Conservation (phyloP, 2,329 filamentous ascomycete genomes). For the Colletotrichum endophyticum region DNA sequence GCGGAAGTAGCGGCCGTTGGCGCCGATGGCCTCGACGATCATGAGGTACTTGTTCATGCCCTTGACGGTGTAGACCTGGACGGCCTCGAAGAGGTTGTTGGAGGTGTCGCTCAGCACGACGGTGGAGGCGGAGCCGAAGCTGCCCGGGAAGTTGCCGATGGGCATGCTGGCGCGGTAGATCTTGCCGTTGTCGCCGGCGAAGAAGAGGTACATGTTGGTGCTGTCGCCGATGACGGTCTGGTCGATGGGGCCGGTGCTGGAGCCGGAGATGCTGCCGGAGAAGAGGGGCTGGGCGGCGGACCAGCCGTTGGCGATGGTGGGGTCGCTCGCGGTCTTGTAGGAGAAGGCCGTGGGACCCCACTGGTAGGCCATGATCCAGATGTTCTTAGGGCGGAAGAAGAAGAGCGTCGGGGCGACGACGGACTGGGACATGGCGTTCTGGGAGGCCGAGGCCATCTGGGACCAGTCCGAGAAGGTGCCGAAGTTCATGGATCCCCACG, state of each 20-base stretch:
- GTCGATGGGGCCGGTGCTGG: slow-evolving; percentile 62
- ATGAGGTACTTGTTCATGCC: slow-evolving; percentile 66
- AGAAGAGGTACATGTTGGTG: slow-evolving; percentile 70
- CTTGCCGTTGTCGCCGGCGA: slow-evolving; percentile 69
- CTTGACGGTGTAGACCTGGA: slow-evolving; percentile 67
- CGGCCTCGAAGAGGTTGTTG: slow-evolving; percentile 68
- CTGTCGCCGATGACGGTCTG: slow-evolving; percentile 68
- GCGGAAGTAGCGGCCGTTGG: slow-evolving; percentile 67
- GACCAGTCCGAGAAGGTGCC: slow-evolving; percentile 57
- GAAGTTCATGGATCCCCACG: slow-evolving; percentile 65
- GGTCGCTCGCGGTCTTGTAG: slow-evolving; percentile 64
- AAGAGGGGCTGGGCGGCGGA: slow-evolving; percentile 58
- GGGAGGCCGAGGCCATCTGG: slow-evolving; percentile 53
- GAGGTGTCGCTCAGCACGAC: slow-evolving; percentile 56
- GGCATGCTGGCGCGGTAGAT: slow-evolving; percentile 71
- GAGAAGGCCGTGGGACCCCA: slow-evolving; percentile 66
- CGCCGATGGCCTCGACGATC: slow-evolving; percentile 68
- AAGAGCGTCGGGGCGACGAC: slow-evolving; percentile 68
- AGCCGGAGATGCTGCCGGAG: slow-evolving; percentile 55
- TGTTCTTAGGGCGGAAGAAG: slow-evolving; percentile 63
- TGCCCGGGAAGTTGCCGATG: slow-evolving; percentile 64
- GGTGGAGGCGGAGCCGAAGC: slow-evolving; percentile 57
- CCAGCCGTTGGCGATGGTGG: slow-evolving; percentile 63
- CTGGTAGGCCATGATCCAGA: slow-evolving; percentile 71
- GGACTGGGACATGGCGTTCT: slow-evolving; percentile 52